Percentiles rank a stretch among this genome's conserved stretches.
Evolutionary conservation across 345 rosid species (phyloP).

Genomic region (Rhizophora mangle): DNA sequence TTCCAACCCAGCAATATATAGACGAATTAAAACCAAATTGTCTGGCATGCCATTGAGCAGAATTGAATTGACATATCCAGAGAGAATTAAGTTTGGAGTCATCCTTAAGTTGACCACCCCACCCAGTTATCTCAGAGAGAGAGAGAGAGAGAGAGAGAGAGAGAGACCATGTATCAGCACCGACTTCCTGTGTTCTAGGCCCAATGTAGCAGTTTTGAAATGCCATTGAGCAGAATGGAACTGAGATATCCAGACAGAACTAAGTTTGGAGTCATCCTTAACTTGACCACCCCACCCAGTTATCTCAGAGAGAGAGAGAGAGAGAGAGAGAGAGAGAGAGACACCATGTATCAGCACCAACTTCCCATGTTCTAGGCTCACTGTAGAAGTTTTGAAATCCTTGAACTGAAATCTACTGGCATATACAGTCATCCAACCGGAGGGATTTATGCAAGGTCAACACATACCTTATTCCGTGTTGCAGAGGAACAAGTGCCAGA

Average conservation of each 20-base stretch:
- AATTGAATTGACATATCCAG: background rate
- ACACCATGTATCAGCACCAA: background rate
- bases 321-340: background rate
- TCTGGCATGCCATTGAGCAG: conserved; percentile 3
- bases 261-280: background rate
- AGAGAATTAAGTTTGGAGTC: background rate
- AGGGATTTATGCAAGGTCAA: conserved; percentile 7
- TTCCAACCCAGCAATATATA: conserved; percentile 1
- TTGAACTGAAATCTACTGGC: background rate
- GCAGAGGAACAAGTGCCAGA: conserved; percentile 60
- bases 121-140: too few relatives aligned
- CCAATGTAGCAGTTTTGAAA: background rate
- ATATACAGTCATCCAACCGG: background rate
- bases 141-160: background rate
- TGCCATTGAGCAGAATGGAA: conserved; percentile 2
- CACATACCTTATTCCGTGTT: conserved; percentile 62
- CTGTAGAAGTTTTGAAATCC: background rate
- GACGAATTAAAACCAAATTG: conserved; percentile 6
- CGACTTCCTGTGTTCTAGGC: background rate
- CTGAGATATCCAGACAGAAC: too few relatives aligned
- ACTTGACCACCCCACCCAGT: background rate
- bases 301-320: too few relatives aligned
- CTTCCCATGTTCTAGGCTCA: background rate
- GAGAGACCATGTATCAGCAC: background rate
- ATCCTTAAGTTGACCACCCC: background rate